Conservation (phyloP, 768 basidiomycete genomes). For the Mycena vitilis region DNA sequence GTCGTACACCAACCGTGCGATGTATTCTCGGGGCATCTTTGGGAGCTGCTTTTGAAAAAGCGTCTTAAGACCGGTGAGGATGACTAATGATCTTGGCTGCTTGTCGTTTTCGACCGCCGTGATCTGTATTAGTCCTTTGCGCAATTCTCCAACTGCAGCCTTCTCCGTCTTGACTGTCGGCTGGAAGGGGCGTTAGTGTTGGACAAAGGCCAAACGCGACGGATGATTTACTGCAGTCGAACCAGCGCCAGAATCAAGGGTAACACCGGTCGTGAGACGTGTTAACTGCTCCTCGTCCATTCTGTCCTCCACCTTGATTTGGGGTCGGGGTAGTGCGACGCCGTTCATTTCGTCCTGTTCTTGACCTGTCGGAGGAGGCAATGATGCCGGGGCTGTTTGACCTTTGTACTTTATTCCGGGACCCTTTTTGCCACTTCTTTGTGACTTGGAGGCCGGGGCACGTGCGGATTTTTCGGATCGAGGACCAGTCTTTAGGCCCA, state of each 20-base stretch:
- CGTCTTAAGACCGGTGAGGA: slow-evolving; percentile 95
- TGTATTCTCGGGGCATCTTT: slow-evolving; percentile 99
- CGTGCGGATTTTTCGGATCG: slow-evolving; percentile 46
- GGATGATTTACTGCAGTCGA: slow-evolving; percentile 56
- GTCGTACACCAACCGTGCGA: slow-evolving; percentile 94
- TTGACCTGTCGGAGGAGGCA: slow-evolving; percentile 53
- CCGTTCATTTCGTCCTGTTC: slow-evolving; percentile 57
- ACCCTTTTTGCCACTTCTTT: slow-evolving; percentile 66
- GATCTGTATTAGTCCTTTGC: slow-evolving; percentile 85
- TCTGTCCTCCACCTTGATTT: slow-evolving; percentile 80
- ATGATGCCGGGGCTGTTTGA: slow-evolving; percentile 63
- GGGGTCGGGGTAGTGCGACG: slow-evolving; percentile 57
- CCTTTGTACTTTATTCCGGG: slow-evolving; percentile 71
- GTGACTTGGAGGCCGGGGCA: slow-evolving; percentile 42
- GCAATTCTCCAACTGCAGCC: slow-evolving; percentile 82
- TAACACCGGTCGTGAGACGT: slow-evolving; percentile 83
- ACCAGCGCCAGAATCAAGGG: slow-evolving; percentile 71
- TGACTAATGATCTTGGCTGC: slow-evolving; percentile 78
- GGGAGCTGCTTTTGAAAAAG: slow-evolving; percentile 97
- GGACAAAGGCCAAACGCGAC: slow-evolving; percentile 5
- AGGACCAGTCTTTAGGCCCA: slow-evolving; percentile 44
- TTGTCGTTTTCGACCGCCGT: slow-evolving; percentile 87
- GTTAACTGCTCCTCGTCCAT: slow-evolving; percentile 83
- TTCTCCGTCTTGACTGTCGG: slow-evolving; percentile 75
- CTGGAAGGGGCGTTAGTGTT: slow-evolving; percentile 45